phyloP scores from a whole-genome alignment of 495 filamentous ascomycete species.

The Jackrogersella multiformis region DNA sequence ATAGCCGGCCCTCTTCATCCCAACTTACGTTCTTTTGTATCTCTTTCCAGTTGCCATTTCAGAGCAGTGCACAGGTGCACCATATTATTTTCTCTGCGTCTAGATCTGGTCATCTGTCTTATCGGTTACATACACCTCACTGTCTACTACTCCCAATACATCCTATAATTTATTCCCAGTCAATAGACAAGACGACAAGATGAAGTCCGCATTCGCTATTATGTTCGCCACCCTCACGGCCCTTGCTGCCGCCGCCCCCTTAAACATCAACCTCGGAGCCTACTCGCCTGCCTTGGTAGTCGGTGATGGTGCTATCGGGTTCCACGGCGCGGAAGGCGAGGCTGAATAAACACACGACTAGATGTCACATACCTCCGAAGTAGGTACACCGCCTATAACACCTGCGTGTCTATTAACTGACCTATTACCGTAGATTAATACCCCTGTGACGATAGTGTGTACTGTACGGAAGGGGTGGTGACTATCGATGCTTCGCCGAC shows the following conservation, averaged over 20 bases:
- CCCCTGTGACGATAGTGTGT: neutral
- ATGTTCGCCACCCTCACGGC: conserved; percentile 31
- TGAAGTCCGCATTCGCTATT: conserved; percentile 39
- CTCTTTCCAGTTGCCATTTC: conserved; percentile 8
- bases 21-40: conserved; percentile 20
- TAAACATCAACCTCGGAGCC: conserved; percentile 69
- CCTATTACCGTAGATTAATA: conserved; percentile 11
- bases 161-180: neutral
- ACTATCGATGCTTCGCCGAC: neutral
- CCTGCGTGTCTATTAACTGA: neutral
- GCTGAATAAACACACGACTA: conserved; percentile 27
- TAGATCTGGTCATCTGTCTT: conserved; percentile 16
- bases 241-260: conserved; percentile 49
- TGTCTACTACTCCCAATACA: neutral
- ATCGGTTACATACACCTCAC: neutral
- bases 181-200: conserved; percentile 20
- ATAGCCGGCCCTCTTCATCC: conserved; percentile 20
- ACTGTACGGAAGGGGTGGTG: neutral
- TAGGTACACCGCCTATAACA: neutral
- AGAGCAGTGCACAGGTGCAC: conserved; percentile 43
- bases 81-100: conserved; percentile 8
- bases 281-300: conserved; percentile 67
- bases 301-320: conserved; percentile 66
- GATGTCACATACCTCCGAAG: neutral
- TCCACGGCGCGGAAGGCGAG: conserved; percentile 52